Percentiles rank a stretch among this genome's conserved stretches.
phyloP scores from a whole-genome alignment of 768 basidiomycete species.

The Lactarius akahatsu region DNA sequence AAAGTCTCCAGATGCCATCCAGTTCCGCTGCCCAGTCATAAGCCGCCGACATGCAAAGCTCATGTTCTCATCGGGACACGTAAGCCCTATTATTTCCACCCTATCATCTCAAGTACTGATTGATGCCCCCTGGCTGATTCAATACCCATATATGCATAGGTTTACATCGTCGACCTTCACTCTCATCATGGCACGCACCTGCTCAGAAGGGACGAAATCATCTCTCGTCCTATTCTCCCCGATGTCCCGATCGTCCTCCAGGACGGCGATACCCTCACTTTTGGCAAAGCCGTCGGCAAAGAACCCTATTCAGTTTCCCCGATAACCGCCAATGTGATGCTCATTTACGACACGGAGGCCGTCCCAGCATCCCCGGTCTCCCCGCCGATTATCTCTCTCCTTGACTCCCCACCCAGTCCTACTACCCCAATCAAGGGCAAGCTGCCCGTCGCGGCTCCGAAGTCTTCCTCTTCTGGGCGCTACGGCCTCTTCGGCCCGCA shows the following conservation, averaged over 20 bases:
- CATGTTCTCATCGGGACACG: constrained; percentile 67
- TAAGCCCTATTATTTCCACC: constrained; percentile 37
- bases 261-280: constrained; percentile 71
- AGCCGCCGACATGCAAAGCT: constrained; percentile 79
- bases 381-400: constrained; percentile 18
- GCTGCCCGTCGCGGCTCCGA: constrained; percentile 31
- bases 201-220: constrained; percentile 49
- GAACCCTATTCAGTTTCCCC: constrained; percentile 61
- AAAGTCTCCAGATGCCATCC: constrained; percentile 48
- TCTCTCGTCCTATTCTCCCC: constrained; percentile 50
- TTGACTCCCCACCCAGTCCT: constrained; percentile 20
- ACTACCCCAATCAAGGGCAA: constrained; percentile 32
- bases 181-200: constrained; percentile 81
- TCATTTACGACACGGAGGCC: constrained; percentile 41
- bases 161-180: constrained; percentile 64
- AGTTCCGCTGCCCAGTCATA: constrained; percentile 76
- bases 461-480: constrained; percentile 51
- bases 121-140: constrained; percentile 7
- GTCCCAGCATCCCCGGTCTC: constrained; percentile 5
- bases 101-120: not conserved
- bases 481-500: constrained; percentile 51
- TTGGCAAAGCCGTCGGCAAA: constrained; percentile 73
- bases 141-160: constrained; percentile 42
- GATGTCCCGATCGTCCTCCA: constrained; percentile 56
- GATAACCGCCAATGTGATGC: constrained; percentile 58